These are phyloP conservation scores for Suillus alpinus DNA, from an alignment of 768 basidiomycete genomes.

Conservation along the genomic window DNA sequence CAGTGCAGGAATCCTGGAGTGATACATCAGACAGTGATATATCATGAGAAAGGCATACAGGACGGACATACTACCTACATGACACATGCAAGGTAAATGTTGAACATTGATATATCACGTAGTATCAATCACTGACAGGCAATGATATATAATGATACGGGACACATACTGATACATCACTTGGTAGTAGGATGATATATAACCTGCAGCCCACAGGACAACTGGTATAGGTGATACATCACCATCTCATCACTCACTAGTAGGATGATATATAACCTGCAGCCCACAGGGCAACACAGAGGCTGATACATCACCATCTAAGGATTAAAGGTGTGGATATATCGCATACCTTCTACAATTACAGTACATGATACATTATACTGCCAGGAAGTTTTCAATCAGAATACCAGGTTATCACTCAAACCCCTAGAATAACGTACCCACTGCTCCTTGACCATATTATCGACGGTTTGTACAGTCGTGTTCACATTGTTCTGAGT, in stretches of 20 bases:
- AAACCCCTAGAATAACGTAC: constrained; percentile 29
- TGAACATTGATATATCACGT: no score
- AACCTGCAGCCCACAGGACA: no score
- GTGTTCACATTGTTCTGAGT: constrained; percentile 67
- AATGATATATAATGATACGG: not conserved
- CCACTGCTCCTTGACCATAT: constrained; percentile 82
- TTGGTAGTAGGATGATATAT: not conserved
- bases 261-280: no score
- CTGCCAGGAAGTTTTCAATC: not conserved
- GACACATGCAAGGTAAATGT: no score
- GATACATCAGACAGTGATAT: not conserved
- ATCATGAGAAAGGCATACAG: not conserved
- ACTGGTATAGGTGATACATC: no score
- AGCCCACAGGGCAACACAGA: no score
- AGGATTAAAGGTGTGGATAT: not conserved
- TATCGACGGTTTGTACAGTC: constrained; percentile 66
- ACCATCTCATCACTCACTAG: no score
- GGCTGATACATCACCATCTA: not conserved
- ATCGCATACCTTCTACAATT: not conserved
- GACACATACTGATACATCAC: not conserved
- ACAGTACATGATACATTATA: not conserved
- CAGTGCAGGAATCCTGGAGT: no score
- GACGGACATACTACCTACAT: no score
- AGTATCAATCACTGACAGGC: no score
- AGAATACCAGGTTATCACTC: not conserved